These are phyloP conservation scores for Phoenix roebelenii DNA, from an alignment of 176 grass and related monocot species.

Conservation along the genomic window DNA sequence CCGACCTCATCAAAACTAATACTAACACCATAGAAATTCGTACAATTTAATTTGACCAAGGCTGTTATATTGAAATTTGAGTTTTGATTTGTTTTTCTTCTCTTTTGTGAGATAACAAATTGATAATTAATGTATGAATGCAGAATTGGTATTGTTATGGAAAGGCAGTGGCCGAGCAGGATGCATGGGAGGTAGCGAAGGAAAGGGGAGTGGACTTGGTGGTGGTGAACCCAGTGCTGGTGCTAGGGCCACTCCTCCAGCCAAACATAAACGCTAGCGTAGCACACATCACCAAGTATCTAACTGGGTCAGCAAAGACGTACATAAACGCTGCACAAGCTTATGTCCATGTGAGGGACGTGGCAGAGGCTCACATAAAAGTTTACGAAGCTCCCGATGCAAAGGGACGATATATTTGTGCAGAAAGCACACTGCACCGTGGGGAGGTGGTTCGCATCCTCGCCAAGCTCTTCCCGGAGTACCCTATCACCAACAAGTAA, in stretches of 20 bases:
- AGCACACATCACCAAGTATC: conserved; percentile 50
- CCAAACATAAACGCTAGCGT: conserved; percentile 53
- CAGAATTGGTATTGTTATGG: conserved; percentile 72
- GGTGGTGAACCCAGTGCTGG: conserved; percentile 45
- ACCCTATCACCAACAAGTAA: conserved; percentile 60
- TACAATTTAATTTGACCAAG: no score
- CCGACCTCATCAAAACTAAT: no score
- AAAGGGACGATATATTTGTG: conserved; percentile 64
- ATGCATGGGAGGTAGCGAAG: conserved; percentile 29
- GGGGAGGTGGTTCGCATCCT: conserved; percentile 60
- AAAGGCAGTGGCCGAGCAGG: conserved; percentile 38
- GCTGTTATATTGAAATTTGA: no score
- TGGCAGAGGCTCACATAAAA: conserved; percentile 56
- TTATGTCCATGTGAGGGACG: conserved; percentile 71
- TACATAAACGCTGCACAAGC: conserved; percentile 66
- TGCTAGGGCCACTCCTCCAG: conserved; percentile 42
- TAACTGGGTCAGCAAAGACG: conserved; percentile 52
- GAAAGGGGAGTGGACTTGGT: conserved; percentile 35
- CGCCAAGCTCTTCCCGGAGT: conserved; percentile 67
- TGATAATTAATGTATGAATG: neutral
- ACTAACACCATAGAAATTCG: no score
- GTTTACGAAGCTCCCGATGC: conserved; percentile 45
- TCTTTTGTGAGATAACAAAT: no score
- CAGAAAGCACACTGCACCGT: conserved; percentile 68
- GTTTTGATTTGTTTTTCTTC: no score